Evolutionary conservation across 768 basidiomycete species (phyloP).

Genomic region (Lentinula raphanica): DNA sequence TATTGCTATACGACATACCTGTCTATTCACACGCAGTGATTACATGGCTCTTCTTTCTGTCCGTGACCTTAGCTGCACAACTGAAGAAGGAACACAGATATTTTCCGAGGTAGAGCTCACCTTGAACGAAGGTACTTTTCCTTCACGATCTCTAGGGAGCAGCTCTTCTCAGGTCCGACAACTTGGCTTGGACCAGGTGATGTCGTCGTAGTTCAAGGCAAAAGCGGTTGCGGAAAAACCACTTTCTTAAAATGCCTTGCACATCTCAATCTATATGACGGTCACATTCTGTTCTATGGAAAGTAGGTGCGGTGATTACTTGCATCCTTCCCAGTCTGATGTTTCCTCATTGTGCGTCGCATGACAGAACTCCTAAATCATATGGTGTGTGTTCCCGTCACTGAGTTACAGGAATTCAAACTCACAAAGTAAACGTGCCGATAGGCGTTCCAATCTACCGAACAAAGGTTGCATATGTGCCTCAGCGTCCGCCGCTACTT

Average conservation of each 20-base stretch:
- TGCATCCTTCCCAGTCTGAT: neutral
- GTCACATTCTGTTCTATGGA: constrained; percentile 61
- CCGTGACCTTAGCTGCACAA: constrained; percentile 43
- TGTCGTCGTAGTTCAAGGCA: constrained; percentile 72
- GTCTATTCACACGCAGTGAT: neutral
- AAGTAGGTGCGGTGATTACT: constrained; percentile 34
- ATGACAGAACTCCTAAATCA: constrained; percentile 36
- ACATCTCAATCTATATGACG: constrained; percentile 67
- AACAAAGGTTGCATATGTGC: constrained; percentile 78
- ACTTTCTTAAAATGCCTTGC: constrained; percentile 83
- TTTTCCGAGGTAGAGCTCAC: constrained; percentile 59
- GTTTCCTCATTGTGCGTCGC: neutral
- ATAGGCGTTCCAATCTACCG: constrained; percentile 60
- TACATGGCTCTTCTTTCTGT: constrained; percentile 42
- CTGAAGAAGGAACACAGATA: constrained; percentile 41
- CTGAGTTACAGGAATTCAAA: constrained; percentile 1
- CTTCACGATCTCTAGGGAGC: too few relatives aligned
- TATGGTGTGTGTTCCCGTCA: constrained; percentile 32
- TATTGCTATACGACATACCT: too few relatives aligned
- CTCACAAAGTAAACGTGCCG: neutral
- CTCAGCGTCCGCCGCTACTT: constrained; percentile 84
- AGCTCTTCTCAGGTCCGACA: too few relatives aligned
- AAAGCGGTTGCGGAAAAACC: constrained; percentile 75
- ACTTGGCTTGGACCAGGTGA: constrained; percentile 38
- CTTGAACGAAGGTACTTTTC: constrained; percentile 46